Evolutionary conservation across 2,329 filamentous ascomycete genomes (phyloP).

Genomic region (Aciculosporium take): DNA sequence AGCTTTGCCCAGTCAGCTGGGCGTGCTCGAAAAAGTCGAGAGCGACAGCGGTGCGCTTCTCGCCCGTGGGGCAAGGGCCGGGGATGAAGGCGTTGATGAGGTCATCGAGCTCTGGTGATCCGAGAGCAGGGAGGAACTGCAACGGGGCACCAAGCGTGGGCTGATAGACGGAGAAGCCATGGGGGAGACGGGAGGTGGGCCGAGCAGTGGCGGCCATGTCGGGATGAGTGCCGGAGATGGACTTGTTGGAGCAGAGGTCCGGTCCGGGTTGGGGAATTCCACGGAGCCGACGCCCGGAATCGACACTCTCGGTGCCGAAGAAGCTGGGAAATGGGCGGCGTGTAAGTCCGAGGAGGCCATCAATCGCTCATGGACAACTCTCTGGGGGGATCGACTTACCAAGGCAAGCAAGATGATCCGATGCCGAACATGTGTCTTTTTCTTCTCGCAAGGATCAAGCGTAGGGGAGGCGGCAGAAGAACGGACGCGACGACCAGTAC

Average conservation of each 20-base stretch:
- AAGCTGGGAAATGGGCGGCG: neutral
- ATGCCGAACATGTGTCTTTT: neutral
- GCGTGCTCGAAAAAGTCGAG: constrained; percentile 45
- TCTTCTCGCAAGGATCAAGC: neutral
- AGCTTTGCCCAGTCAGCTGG: constrained; percentile 39
- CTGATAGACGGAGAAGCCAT: constrained; percentile 48
- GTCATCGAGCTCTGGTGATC: constrained; percentile 45
- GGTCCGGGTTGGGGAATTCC: neutral
- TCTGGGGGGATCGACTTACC: constrained; percentile 2
- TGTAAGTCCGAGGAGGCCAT: constrained; percentile 2
- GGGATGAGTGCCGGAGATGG: neutral
- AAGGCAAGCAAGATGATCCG: neutral
- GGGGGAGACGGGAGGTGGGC: constrained; percentile 15
- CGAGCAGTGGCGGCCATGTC: constrained; percentile 14
- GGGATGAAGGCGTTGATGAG: constrained; percentile 44
- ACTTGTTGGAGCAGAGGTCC: neutral
- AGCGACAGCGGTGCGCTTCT: constrained; percentile 43
- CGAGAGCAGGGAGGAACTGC: constrained; percentile 53
- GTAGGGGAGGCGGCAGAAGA: neutral
- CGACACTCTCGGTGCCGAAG: neutral
- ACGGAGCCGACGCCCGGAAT: constrained; percentile 1
- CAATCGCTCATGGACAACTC: neutral
- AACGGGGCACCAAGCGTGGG: constrained; percentile 40
- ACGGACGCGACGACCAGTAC: no score
- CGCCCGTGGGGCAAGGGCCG: constrained; percentile 36